phyloP scores from a whole-genome alignment of 2,329 filamentous ascomycete species.

The Arachnomyces sp. region DNA sequence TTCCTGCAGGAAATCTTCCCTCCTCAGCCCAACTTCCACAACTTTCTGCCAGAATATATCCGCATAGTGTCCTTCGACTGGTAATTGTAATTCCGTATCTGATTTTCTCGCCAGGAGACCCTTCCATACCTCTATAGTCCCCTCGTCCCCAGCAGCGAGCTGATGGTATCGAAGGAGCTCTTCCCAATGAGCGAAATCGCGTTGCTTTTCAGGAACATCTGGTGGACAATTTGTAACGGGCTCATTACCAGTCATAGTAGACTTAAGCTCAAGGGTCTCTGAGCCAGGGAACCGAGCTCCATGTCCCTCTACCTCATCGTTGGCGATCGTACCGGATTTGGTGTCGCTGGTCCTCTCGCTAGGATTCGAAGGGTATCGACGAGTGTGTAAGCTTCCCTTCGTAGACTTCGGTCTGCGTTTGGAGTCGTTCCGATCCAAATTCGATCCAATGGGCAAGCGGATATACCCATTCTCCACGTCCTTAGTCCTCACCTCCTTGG shows the following conservation, averaged over 20 bases:
- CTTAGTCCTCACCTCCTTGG: too few species aligned
- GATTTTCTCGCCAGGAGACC: constrained; percentile 25
- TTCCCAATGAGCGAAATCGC: constrained; percentile 37
- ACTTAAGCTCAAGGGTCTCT: constrained; percentile 33
- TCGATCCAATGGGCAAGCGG: too few species aligned
- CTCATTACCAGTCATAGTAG: constrained; percentile 29
- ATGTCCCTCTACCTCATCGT: constrained; percentile 1
- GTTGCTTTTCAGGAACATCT: constrained; percentile 22
- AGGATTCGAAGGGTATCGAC: too few species aligned
- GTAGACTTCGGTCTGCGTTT: too few species aligned
- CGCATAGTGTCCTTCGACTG: constrained; percentile 27
- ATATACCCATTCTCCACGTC: too few species aligned
- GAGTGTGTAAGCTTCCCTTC: too few species aligned
- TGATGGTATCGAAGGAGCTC: constrained; percentile 37
- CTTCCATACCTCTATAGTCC: constrained; percentile 35
- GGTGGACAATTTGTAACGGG: constrained; percentile 31
- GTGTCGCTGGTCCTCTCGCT: constrained; percentile 1
- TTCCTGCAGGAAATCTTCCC: constrained; percentile 25
- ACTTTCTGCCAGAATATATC: constrained; percentile 37
- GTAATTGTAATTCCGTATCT: constrained; percentile 29
- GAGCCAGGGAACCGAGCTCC: constrained; percentile 21
- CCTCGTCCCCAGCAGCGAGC: constrained; percentile 35
- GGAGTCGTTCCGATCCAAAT: too few species aligned
- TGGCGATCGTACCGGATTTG: constrained; percentile 2
- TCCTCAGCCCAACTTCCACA: constrained; percentile 27